Percentiles rank a stretch among this genome's conserved stretches.
Evolutionary conservation across 805 yeast genomes (phyloP).

Genomic region (Hanseniaspora thailandica): DNA sequence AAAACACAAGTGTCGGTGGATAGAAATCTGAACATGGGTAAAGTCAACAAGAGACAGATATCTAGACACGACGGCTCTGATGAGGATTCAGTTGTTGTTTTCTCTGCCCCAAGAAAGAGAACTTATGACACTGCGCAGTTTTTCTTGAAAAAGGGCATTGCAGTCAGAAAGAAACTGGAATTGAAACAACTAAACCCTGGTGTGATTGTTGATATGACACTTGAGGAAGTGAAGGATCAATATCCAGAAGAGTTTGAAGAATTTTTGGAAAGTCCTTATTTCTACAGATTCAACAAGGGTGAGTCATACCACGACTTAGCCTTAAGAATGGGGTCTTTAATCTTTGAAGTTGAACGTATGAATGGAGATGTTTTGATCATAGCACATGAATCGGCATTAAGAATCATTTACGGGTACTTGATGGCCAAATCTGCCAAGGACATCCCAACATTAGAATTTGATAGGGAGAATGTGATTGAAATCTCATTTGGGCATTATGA

Average conservation of each 20-base stretch:
- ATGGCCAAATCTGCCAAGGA: slow-evolving; percentile 85
- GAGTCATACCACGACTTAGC: slow-evolving; percentile 96
- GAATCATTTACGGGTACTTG: slow-evolving; percentile 85
- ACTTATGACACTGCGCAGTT: slow-evolving; percentile 68
- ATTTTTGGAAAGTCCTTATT: slow-evolving; percentile 71
- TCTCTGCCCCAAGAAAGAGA: slow-evolving; percentile 86
- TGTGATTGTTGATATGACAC: slow-evolving; percentile 57
- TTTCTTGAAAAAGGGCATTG: slow-evolving; percentile 51
- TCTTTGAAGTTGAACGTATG: slow-evolving; percentile 87
- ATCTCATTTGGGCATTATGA: slow-evolving; percentile 77
- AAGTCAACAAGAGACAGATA: slow-evolving; percentile 28
- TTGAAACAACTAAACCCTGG: slow-evolving; percentile 86
- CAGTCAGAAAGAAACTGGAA: slow-evolving; percentile 65
- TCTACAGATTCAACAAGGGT: slow-evolving; percentile 80
- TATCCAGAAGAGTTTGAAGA: slow-evolving; percentile 62
- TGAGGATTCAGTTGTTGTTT: slow-evolving; percentile 62
- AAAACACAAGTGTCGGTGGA: slow-evolving; percentile 15
- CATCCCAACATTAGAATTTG: slow-evolving; percentile 68
- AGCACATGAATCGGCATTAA: slow-evolving; percentile 82
- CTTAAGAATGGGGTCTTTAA: slow-evolving; percentile 80
- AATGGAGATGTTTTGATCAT: slow-evolving; percentile 77
- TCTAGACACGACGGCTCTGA: slow-evolving; percentile 44
- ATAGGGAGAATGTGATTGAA: slow-evolving; percentile 74
- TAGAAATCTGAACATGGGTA: slow-evolving; percentile 23
- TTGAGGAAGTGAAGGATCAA: slow-evolving; percentile 43